These are phyloP conservation scores for Naganishia sp. DNA, from an alignment of 1,284 basidiomycete species.

Conservation along the genomic window DNA sequence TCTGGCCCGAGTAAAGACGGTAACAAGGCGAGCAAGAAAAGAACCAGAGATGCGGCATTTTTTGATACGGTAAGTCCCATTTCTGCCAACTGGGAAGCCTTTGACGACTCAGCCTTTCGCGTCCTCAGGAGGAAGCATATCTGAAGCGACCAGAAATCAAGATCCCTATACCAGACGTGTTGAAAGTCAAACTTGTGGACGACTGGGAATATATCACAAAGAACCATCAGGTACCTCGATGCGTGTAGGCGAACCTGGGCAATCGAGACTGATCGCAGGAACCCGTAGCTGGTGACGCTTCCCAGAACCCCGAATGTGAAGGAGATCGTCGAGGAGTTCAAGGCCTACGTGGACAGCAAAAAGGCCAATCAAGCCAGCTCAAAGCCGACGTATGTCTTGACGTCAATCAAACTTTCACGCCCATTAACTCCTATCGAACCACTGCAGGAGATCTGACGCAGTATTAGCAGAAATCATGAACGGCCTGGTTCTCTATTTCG, in stretches of 20 bases:
- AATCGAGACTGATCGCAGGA: neutral
- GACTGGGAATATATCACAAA: conserved; percentile 99
- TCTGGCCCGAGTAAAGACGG: conserved; percentile 50
- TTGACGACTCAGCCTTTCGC: neutral
- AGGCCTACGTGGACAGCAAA: conserved; percentile 60
- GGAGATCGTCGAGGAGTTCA: conserved; percentile 77
- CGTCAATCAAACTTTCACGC: neutral
- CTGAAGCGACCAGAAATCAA: conserved; percentile 84
- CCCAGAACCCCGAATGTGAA: conserved; percentile 80
- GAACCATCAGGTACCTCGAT: conserved; percentile 71
- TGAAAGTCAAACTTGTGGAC: conserved; percentile 89
- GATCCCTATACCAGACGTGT: conserved; percentile 79
- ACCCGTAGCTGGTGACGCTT: conserved; percentile 73
- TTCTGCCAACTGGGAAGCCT: neutral
- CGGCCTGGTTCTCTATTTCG: conserved; percentile 92
- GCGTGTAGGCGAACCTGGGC: neutral
- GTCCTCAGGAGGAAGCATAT: conserved; percentile 56
- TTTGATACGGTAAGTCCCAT: conserved; percentile 44
- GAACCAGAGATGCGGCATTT: conserved; percentile 35
- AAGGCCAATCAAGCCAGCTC: conserved; percentile 22
- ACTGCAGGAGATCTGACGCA: conserved; percentile 59
- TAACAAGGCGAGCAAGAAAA: conserved; percentile 38
- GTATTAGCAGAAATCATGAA: conserved; percentile 77
- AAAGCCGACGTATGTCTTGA: conserved; percentile 53
- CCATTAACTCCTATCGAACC: too few species aligned